Percentiles rank a stretch among this genome's conserved stretches.
These are phyloP conservation scores for Chlorella sp. DNA, from an alignment of 139 green algal genomes.

Conservation along the genomic window DNA sequence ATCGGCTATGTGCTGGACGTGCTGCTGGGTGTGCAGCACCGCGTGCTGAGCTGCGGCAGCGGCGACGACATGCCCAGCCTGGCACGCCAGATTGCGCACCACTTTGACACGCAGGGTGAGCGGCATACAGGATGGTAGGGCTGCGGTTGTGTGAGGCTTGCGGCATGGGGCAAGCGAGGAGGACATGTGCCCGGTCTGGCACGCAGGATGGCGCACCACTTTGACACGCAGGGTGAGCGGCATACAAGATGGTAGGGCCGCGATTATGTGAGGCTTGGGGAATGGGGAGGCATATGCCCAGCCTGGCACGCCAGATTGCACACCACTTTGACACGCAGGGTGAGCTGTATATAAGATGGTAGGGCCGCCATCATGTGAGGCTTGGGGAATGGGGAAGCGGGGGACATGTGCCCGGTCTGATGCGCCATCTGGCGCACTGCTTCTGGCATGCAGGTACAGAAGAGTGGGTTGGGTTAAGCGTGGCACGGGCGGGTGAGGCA, in stretches of 20 bases:
- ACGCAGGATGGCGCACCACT: slow-evolving; percentile 86
- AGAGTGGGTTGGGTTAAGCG: too few species aligned
- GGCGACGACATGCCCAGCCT: slow-evolving; percentile 85
- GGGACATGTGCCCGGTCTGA: too few species aligned
- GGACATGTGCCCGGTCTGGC: slow-evolving; percentile 84
- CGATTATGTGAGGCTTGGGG: background rate
- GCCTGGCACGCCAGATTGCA: too few species aligned
- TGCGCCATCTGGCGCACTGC: too few species aligned
- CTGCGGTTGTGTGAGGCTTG: background rate
- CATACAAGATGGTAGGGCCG: background rate
- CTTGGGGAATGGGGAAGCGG: too few species aligned
- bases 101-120: slow-evolving; percentile 87
- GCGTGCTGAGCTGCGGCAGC: slow-evolving; percentile 63
- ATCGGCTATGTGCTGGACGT: slow-evolving; percentile 89
- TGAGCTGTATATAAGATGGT: too few species aligned
- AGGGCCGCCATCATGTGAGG: too few species aligned
- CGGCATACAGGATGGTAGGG: background rate
- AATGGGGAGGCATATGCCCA: background rate
- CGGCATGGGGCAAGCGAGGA: too few species aligned
- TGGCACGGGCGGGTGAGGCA: too few species aligned
- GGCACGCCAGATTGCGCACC: slow-evolving; percentile 81
- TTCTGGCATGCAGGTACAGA: too few species aligned
- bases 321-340: too few species aligned
- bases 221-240: slow-evolving; percentile 74
- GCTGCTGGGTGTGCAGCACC: slow-evolving; percentile 61